phyloP scores from a whole-genome alignment of 352 stramenopile species.

The Pythium sp. region DNA sequence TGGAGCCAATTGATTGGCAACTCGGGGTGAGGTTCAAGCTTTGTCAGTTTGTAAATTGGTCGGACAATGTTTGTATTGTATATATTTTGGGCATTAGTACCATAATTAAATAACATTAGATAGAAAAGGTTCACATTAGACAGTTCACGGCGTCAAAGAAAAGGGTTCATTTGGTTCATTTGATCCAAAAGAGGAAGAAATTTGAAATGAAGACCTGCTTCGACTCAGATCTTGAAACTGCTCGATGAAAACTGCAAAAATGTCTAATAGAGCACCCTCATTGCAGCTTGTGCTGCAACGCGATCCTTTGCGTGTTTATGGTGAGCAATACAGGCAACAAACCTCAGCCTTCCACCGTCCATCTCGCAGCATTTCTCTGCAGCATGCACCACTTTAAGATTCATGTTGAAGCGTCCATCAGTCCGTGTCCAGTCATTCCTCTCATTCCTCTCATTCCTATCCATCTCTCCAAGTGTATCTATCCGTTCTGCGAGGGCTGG shows the following conservation, averaged over 20 bases:
- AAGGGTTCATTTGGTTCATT: neutral
- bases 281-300: neutral
- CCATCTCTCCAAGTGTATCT: neutral
- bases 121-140: neutral
- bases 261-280: neutral
- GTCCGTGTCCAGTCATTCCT: neutral
- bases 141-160: neutral
- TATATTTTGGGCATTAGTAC: neutral
- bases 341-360: neutral
- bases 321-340: neutral
- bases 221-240: too few relatives aligned
- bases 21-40: neutral
- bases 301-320: neutral
- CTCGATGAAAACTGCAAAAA: neutral
- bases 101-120: neutral
- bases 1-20: too few relatives aligned
- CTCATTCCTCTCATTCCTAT: neutral
- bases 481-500: neutral
- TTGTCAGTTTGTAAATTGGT: neutral
- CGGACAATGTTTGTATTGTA: neutral
- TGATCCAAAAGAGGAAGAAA: too few relatives aligned
- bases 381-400: neutral
- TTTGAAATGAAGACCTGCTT: too few relatives aligned
- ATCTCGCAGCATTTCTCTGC: neutral
- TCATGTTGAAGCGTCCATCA: neutral